These are phyloP conservation scores for Epichloe sibirici DNA, from an alignment of 2,329 filamentous ascomycete genomes.

Conservation along the genomic window DNA sequence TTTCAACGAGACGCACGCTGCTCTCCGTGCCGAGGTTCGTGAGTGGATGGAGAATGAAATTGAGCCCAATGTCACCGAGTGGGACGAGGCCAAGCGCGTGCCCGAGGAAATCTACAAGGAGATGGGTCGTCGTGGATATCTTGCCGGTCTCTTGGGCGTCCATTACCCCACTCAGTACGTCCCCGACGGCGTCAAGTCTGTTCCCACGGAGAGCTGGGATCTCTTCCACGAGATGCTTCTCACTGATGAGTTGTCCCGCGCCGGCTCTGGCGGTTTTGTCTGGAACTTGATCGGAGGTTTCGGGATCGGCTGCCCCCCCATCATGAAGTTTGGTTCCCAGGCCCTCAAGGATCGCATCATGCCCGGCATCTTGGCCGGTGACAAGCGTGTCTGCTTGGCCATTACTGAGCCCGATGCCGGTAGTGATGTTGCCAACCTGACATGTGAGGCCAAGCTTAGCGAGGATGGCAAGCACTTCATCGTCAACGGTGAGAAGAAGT, in stretches of 20 bases:
- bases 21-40: constrained; percentile 80
- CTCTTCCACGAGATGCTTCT: constrained; percentile 95
- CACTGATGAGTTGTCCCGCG: constrained; percentile 85
- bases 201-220: constrained; percentile 85
- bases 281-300: constrained; percentile 98
- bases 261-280: constrained; percentile 82
- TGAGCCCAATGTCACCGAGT: constrained; percentile 85
- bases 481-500: constrained; percentile 99
- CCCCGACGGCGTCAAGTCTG: constrained; percentile 55
- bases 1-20: constrained; percentile 88
- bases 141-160: constrained; percentile 80
- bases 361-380: constrained; percentile 75
- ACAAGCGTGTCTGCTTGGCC: constrained; percentile 94
- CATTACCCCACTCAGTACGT: constrained; percentile 69
- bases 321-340: constrained; percentile 87
- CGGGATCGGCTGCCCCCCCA: constrained; percentile 88
- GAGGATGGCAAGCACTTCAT: constrained; percentile 98
- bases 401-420: constrained; percentile 96
- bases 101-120: constrained; percentile 86
- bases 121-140: constrained; percentile 85
- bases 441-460: constrained; percentile 86
- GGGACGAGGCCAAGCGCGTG: constrained; percentile 90
- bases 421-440: constrained; percentile 88
- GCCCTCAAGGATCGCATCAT: constrained; percentile 74
- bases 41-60: constrained; percentile 84